phyloP scores from a whole-genome alignment of 768 basidiomycete species.

The Mycena kentingensis region DNA sequence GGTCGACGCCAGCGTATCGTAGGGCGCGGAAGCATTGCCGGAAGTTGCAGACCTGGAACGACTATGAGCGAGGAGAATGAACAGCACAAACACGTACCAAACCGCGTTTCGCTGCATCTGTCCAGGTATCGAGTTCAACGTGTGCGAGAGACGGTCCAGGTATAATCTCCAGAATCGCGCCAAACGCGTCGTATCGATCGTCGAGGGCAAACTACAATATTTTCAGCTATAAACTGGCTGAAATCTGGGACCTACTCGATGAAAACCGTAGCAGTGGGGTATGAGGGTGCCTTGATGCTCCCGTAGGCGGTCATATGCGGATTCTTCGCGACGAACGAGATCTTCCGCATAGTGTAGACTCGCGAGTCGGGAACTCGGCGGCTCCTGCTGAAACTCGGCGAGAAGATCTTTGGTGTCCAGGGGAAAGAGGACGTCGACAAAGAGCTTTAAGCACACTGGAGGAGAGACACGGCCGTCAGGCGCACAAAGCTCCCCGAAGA shows the following conservation, averaged over 20 bases:
- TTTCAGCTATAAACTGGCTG: background rate
- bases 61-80: background rate
- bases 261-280: conserved; percentile 5
- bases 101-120: background rate
- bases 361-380: background rate
- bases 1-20: conserved; percentile 7
- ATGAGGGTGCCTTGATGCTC: conserved; percentile 1
- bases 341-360: background rate
- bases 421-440: background rate
- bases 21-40: conserved; percentile 1
- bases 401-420: background rate
- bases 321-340: conserved; percentile 1
- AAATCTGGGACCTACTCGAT: background rate
- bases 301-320: background rate
- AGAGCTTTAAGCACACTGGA: background rate
- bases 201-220: background rate
- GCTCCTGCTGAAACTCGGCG: background rate
- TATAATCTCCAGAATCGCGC: background rate
- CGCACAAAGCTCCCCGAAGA: conserved; percentile 1
- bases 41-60: background rate
- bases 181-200: background rate
- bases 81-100: background rate
- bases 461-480: background rate
- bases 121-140: background rate
- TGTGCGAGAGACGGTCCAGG: background rate